Conservation (phyloP, 495 filamentous ascomycete species). For the Hyaloscypha bicolor region DNA sequence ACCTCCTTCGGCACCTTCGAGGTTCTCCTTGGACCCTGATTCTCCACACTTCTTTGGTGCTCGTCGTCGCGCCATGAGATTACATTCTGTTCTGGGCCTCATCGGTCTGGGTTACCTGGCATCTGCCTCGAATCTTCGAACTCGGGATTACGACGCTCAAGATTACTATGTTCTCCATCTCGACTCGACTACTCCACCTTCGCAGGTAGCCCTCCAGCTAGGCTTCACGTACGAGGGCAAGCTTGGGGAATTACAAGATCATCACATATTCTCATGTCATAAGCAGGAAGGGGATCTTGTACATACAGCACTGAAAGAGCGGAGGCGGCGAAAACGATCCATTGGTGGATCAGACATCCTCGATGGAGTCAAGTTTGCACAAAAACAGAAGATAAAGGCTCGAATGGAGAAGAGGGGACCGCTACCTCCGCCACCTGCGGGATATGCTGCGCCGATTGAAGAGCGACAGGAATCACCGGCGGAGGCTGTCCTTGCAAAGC, state of each 20-base stretch:
- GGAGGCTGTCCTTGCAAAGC: conserved; percentile 51
- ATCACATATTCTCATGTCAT: conserved; percentile 80
- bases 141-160: conserved; percentile 47
- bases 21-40: not conserved
- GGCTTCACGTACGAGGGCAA: conserved; percentile 82
- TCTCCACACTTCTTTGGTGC: conserved; percentile 1
- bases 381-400: conserved; percentile 77
- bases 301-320: conserved; percentile 45
- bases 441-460: conserved; percentile 25
- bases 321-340: conserved; percentile 60
- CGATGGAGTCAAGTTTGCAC: conserved; percentile 73
- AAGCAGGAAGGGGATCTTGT: conserved; percentile 53
- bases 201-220: conserved; percentile 70
- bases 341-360: conserved; percentile 58
- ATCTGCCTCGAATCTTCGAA: conserved; percentile 47
- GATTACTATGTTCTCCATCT: conserved; percentile 78
- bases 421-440: conserved; percentile 49
- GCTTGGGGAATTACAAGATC: conserved; percentile 76
- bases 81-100: conserved; percentile 35
- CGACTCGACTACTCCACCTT: conserved; percentile 54
- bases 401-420: conserved; percentile 72
- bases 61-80: conserved; percentile 16
- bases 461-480: conserved; percentile 34
- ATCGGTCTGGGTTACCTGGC: conserved; percentile 43
- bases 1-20: conserved; percentile 1